phyloP scores from a whole-genome alignment of 2,329 filamentous ascomycete species.

The Fusarium nematophilum region DNA sequence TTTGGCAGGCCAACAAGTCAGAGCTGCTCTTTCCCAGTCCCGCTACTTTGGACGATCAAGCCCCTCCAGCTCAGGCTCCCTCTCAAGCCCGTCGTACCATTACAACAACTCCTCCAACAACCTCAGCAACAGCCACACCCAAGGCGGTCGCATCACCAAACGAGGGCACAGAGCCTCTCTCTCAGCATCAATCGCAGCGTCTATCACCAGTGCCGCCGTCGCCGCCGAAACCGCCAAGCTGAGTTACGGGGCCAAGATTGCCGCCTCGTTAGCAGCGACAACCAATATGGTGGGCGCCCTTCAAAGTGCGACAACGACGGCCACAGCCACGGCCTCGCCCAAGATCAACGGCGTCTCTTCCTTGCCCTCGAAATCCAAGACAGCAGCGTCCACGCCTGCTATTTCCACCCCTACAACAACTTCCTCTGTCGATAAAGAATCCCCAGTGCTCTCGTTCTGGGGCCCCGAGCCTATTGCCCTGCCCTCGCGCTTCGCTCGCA shows the following conservation, averaged over 20 bases:
- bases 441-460: constrained; percentile 67
- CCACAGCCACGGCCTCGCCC: constrained; percentile 24
- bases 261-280: constrained; percentile 28
- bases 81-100: constrained; percentile 27
- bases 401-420: background rate
- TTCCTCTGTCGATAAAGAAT: constrained; percentile 53
- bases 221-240: constrained; percentile 36
- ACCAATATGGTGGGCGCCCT: constrained; percentile 27
- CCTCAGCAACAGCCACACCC: constrained; percentile 27
- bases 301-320: constrained; percentile 27
- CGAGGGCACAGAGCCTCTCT: constrained; percentile 35
- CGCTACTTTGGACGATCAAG: constrained; percentile 27
- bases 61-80: constrained; percentile 22
- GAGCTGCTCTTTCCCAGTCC: constrained; percentile 36
- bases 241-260: constrained; percentile 35
- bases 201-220: constrained; percentile 32
- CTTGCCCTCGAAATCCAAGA: constrained; percentile 16
- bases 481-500: constrained; percentile 66
- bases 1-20: constrained; percentile 35
- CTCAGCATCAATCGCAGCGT: constrained; percentile 34
- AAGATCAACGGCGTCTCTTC: constrained; percentile 23
- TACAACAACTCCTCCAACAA: constrained; percentile 19
- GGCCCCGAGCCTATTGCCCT: constrained; percentile 68
- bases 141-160: constrained; percentile 44
- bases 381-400: constrained; percentile 19